phyloP scores from a whole-genome alignment of 352 stramenopile genomes.

The Detonula confervacea region DNA sequence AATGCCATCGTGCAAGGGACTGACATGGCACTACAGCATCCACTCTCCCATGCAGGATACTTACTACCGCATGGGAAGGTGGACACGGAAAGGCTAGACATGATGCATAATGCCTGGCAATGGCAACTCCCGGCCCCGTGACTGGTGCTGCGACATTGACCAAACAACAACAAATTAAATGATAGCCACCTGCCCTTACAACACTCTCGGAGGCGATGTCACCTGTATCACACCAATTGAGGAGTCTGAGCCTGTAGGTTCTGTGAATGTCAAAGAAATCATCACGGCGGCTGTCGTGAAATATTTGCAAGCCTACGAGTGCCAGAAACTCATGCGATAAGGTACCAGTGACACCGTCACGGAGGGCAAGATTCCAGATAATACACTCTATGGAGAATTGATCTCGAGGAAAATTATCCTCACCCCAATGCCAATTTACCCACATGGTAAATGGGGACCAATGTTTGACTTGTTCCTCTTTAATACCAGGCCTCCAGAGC shows the following conservation, averaged over 20 bases:
- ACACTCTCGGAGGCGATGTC: not conserved
- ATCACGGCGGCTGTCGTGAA: not conserved
- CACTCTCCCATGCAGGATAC: conserved; percentile 13
- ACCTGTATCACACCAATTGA: not conserved
- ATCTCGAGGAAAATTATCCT: too few species aligned
- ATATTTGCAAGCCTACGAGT: not conserved
- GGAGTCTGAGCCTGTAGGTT: not conserved
- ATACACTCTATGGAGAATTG: too few species aligned
- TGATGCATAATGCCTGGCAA: not conserved
- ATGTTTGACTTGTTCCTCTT: too few species aligned
- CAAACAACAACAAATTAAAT: not conserved
- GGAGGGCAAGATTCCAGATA: too few species aligned
- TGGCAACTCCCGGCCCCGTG: not conserved
- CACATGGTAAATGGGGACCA: too few species aligned
- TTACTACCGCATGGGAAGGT: not conserved
- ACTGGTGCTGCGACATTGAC: not conserved
- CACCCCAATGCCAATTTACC: too few species aligned
- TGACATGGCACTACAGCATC: not conserved
- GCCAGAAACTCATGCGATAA: too few species aligned
- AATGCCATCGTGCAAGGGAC: conserved; percentile 16
- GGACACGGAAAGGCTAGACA: not conserved
- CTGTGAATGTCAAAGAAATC: not conserved
- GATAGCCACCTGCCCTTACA: not conserved
- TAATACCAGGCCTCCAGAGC: too few species aligned
- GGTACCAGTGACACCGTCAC: too few species aligned